Evolutionary conservation across 192 early-diverging fungal genomes (phyloP), one percentile per base, ranked within the genome.

Genomic region (Gryganskiella cystojenkinii): DNA sequence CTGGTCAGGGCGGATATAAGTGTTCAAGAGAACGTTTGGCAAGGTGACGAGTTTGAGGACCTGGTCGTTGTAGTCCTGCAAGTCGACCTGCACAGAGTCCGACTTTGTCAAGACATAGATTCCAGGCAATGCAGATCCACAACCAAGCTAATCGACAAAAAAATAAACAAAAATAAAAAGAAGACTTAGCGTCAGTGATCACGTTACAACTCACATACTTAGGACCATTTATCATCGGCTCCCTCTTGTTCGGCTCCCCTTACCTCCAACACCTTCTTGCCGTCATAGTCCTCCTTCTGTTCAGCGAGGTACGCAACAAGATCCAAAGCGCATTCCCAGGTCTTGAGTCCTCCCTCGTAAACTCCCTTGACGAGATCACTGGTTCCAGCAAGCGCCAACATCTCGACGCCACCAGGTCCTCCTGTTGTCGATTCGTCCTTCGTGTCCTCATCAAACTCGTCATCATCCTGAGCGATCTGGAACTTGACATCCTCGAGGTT

Each of bases 341-440:
- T 99, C 81, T 99, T 99, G 60, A 98, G 86, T 14, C 97, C 97
- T 43, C 90, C 97, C 73, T 98, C 97, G 67, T 99, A 99, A 4
- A 94, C 92, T 14, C 95, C 95, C 56, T 88, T 86, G 37, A 99
- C 89, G 5, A 99, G 72, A 79, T 99, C 97, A 53, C 79, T 88
- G 44, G 82, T 83, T 24, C 72, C 83, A 11, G 81, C 76, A 25
- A 87, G 46, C 9, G 83, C 80, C 28, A 89, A 64, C 74, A 89
- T 70, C 20, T 80, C 84, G 9, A 53, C 60, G 9, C 65, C 61
- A 64, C 70, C 70, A 50, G 70, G 49, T n/a, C 52, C 61, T 19
- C 64, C 37, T 74, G 6, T 63, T 51, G 11, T 25, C 44, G 14
- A 49, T 46, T 50, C 17, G 33, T 25, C 42, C 43, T 67, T 43